Base-by-base conservation (phyloP, 768 basidiomycete genomes). In the Mycena crocata region DNA sequence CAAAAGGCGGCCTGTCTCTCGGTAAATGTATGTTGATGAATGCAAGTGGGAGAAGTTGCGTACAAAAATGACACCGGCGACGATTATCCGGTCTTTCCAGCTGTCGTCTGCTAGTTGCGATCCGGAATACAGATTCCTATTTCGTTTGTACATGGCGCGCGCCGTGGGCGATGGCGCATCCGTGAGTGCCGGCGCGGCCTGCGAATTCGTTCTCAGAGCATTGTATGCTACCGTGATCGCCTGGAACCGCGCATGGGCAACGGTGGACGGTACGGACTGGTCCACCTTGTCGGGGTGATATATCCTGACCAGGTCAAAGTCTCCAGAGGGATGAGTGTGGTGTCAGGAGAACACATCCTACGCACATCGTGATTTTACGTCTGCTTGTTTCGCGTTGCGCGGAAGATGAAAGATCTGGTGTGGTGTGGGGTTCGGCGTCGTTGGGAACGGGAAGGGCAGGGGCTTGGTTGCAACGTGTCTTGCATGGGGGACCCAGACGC, bases 281-380 rank as follows among this genome's bases (percentile, higher is more conserved):
- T 77, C 77, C 26, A 82, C 80, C 44, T 90, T 90, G 75, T 94
- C 92, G 3, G 92, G 92, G 75, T 94, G 92, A 76, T 93, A 92
- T 62, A 92, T 83, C 42, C 89, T 84, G 34, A 93, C 93, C 48
- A 94, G 91, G 68, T 93, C 92, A 72, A 88, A 92, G 76, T 93
- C 92, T 94, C 69, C 19, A 57, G 35, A 37, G 30, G 67, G 68
- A 59, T n/a, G 57, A 51, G 52, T 46, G 48, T 40, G 31, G 34
- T 40, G 0, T 23, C 14, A 61, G 44, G 44, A 31, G 30, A 31
- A 45, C 60, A 17, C 55, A 24, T 32, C n/a, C 57, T 23, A 82
- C 82, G 67, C 71, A 88, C 89, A 90, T 71, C 89, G 81, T 30
- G 82, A 77, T 76, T 90, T 90, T 67, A 90, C 83, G 56, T 89